phyloP scores from a whole-genome alignment of 306 rosid genomes.

The Rosa rugosa region DNA sequence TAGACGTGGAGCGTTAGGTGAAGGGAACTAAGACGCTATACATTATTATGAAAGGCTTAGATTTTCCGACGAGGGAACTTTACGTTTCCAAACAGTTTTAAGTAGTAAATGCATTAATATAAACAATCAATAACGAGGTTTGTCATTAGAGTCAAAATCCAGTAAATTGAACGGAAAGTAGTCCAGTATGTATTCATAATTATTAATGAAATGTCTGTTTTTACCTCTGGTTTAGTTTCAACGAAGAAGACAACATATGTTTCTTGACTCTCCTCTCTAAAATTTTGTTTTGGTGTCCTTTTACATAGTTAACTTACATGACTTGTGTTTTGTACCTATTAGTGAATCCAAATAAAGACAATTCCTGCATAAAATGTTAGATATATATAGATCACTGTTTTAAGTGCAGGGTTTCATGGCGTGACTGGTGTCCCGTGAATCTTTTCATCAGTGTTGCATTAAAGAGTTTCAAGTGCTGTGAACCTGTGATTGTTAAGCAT shows the following conservation, averaged over 20 bases:
- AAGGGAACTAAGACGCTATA: background rate
- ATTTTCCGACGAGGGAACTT: background rate
- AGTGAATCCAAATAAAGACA: constrained; percentile 5
- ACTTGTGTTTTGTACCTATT: background rate
- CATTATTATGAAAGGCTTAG: background rate
- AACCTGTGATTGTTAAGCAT: constrained; percentile 4
- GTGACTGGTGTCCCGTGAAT: constrained; percentile 5
- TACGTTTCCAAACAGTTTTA: background rate
- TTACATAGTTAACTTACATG: background rate
- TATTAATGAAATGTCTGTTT: background rate
- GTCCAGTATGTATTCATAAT: background rate
- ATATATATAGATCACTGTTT: background rate
- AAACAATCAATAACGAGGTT: background rate
- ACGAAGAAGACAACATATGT: background rate
- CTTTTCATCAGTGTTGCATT: background rate
- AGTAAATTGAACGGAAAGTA: background rate
- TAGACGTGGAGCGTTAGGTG: no score
- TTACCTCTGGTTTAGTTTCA: constrained; percentile 4
- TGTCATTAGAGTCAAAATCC: background rate
- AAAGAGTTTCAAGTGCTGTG: background rate
- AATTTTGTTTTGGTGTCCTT: background rate
- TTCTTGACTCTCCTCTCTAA: background rate
- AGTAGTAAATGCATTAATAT: background rate
- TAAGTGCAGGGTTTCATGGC: constrained; percentile 1
- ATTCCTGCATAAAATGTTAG: background rate